Conservation (phyloP, 768 basidiomycete genomes). For the Lyophyllum atratum region DNA sequence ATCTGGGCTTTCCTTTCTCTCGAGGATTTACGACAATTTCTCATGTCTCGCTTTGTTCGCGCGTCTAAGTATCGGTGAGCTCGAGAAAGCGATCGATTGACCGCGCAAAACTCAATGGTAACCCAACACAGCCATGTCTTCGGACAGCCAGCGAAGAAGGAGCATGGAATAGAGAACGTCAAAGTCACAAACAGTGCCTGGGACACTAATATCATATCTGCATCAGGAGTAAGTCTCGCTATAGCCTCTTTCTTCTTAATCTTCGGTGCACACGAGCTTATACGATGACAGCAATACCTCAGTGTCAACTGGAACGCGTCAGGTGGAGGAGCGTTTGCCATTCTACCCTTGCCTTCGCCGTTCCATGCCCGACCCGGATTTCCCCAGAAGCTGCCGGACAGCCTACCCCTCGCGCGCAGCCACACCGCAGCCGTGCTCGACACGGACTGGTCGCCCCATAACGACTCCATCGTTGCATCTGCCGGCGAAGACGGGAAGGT, state of each 20-base stretch:
- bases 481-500: slow-evolving; percentile 94
- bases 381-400: slow-evolving; percentile 85
- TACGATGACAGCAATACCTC: slow-evolving; percentile 65
- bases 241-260: not conserved
- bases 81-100: not conserved
- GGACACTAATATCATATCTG: slow-evolving; percentile 93
- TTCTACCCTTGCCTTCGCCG: slow-evolving; percentile 83
- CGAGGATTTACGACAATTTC: not conserved
- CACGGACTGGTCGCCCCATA: slow-evolving; percentile 95
- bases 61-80: slow-evolving; percentile 83
- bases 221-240: slow-evolving; percentile 64
- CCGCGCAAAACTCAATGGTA: slow-evolving; percentile 6
- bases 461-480: slow-evolving; percentile 88
- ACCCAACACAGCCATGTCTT: slow-evolving; percentile 75
- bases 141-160: slow-evolving; percentile 85
- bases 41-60: slow-evolving; percentile 86
- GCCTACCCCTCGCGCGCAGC: slow-evolving; percentile 87
- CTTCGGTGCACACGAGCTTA: slow-evolving; percentile 5
- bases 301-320: slow-evolving; percentile 94
- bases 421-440: slow-evolving; percentile 87
- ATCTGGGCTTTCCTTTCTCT: not conserved
- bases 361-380: slow-evolving; percentile 56
- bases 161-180: slow-evolving; percentile 77
- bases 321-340: slow-evolving; percentile 92
- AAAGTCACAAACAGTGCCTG: slow-evolving; percentile 89